Evolutionary conservation across 768 basidiomycete genomes (phyloP), one percentile per base, ranked within the genome.

Genomic region (Agaricus sinodeliciosus): DNA sequence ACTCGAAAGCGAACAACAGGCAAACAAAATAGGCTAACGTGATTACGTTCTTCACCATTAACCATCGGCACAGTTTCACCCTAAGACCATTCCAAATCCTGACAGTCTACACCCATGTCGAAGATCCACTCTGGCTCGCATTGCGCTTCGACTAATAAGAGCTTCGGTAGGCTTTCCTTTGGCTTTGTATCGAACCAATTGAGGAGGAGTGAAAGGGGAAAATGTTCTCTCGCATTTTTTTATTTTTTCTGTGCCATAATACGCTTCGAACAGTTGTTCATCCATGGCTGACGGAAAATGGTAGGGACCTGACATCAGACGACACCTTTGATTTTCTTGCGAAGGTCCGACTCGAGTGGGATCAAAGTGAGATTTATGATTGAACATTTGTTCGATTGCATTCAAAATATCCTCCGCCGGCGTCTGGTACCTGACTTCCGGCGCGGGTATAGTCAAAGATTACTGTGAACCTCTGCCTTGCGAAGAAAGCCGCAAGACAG

Each of bases 391-490:
- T 19, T 70, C 58, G 6, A 84, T 59, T 11, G 84, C 82, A 55
- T 84, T 81, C 11, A 76, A 77, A 6, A 85, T 61, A 59, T 86
- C 84, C 57, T 80, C 72, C 0, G 74, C 74, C 0, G 75, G 71
- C 0, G 67, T 70, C 0, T 85, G 85, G 62, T 76, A 85, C n/a
- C 63, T 69, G 51, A 74, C 75, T 28, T 75, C 61, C 5, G 84
- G 84, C 3, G 76, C 76, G 37, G 87, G 75, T 0, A 58, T 87
- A 87, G 66, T 87, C 82, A 0, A 84, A 75, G 56, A 87, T 80
- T 57, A 85, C 67, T 15, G 78, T 55, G 65, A 83, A 76, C 0
- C 85, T 84, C 15, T 65, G 71, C 7, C 70, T 69, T 0, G 84
- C 80, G 64, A 80, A 87, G 69, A 77, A 87, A 3, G 81, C 67